A percentile compares a stretch with the other conserved stretches of the same genome.
Evolutionary conservation across 2,329 filamentous ascomycete species (phyloP).

Genomic region (Esteya vermicola): DNA sequence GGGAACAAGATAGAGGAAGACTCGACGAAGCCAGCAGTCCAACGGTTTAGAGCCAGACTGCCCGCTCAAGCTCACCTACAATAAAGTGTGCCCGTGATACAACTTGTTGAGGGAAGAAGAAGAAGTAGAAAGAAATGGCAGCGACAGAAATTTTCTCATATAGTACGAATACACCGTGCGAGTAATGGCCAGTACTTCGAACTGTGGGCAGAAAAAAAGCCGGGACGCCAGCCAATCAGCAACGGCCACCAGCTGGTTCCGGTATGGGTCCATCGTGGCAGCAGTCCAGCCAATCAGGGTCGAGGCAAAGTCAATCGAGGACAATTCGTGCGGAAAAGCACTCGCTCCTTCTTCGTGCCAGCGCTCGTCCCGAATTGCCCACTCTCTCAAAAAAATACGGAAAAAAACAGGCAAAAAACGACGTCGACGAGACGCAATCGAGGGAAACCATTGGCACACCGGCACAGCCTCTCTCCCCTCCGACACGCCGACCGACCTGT

Average conservation of each 20-base stretch:
- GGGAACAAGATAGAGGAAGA: constrained; percentile 62
- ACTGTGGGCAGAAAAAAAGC: background rate
- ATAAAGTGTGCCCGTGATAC: constrained; percentile 57
- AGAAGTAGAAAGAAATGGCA: constrained; percentile 16
- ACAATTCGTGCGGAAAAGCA: constrained; percentile 10
- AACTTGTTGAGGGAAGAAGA: constrained; percentile 34
- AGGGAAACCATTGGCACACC: no score
- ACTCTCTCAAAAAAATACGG: constrained; percentile 9
- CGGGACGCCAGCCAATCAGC: constrained; percentile 8
- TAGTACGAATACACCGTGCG: no score
- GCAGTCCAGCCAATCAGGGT: constrained; percentile 7
- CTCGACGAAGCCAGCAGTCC: constrained; percentile 38
- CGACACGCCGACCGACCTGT: no score
- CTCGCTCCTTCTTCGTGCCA: constrained; percentile 11
- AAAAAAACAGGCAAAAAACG: constrained; percentile 5
- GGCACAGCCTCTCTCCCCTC: no score
- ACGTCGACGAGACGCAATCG: background rate
- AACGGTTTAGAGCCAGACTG: constrained; percentile 17
- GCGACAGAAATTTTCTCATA: constrained; percentile 11
- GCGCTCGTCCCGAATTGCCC: constrained; percentile 6
- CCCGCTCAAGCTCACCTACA: constrained; percentile 52
- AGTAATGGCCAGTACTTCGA: no score
- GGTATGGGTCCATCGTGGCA: constrained; percentile 3
- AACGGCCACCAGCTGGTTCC: constrained; percentile 6
- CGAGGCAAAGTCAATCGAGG: constrained; percentile 11